Evolutionary conservation across 106 monocot species (phyloP).

Genomic region (Ottelia alismoides): DNA sequence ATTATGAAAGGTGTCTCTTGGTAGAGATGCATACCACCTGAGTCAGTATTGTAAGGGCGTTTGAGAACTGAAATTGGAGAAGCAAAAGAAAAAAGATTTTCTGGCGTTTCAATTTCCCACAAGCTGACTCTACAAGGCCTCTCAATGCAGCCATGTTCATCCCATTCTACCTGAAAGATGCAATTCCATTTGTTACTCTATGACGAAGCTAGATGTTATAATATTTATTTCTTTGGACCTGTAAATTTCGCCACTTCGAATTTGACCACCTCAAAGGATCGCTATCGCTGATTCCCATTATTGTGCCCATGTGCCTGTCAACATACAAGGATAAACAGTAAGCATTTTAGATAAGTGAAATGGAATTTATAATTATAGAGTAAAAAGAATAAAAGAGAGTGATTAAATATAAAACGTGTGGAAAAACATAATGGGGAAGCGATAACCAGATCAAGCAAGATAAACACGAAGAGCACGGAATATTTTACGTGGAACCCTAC

Average conservation of each 20-base stretch:
- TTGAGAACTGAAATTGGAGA: slow-evolving; percentile 33
- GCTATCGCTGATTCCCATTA: slow-evolving; percentile 66
- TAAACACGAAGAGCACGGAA: too few relatives aligned
- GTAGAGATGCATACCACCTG: slow-evolving; percentile 23
- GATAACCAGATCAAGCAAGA: too few relatives aligned
- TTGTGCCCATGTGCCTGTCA: slow-evolving; percentile 75
- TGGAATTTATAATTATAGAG: too few relatives aligned
- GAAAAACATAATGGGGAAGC: too few relatives aligned
- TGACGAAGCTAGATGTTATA: too few relatives aligned
- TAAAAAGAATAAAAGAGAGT: too few relatives aligned
- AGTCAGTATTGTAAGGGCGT: slow-evolving; percentile 43
- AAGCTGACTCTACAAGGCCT: slow-evolving; percentile 76
- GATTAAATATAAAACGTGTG: too few relatives aligned
- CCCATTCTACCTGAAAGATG: slow-evolving; percentile 90
- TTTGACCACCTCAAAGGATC: slow-evolving; percentile 89
- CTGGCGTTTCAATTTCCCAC: slow-evolving; percentile 90
- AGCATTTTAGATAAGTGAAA: too few relatives aligned
- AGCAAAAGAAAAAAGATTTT: slow-evolving; percentile 57
- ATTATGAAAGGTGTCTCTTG: background rate
- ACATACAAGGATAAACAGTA: too few relatives aligned
- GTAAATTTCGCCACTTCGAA: slow-evolving; percentile 94
- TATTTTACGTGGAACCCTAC: too few relatives aligned
- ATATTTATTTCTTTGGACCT: too few relatives aligned
- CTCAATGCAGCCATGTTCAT: slow-evolving; percentile 75
- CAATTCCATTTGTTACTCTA: too few relatives aligned